A percentile compares a stretch with the other conserved stretches of the same genome.
Evolutionary conservation across 2,329 filamentous ascomycete genomes (phyloP).

Genomic region (Exophiala phaeomuriformis): DNA sequence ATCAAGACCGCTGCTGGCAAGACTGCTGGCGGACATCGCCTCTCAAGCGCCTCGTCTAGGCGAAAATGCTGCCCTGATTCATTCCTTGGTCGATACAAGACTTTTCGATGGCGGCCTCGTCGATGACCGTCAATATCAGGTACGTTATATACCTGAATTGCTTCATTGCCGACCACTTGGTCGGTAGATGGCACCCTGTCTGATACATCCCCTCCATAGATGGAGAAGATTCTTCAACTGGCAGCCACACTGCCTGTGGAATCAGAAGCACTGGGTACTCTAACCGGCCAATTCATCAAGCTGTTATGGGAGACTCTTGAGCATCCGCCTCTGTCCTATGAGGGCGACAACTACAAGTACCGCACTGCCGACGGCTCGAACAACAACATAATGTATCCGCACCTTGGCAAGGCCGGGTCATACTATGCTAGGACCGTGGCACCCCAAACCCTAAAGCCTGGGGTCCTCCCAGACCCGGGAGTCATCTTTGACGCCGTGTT

Average conservation of each 20-base stretch:
- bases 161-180: too few species aligned
- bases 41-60: slow-evolving; percentile 24
- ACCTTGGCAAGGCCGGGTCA: slow-evolving; percentile 54
- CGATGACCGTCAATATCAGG: slow-evolving; percentile 27
- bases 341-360: slow-evolving; percentile 32
- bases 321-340: slow-evolving; percentile 32
- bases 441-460: slow-evolving; percentile 47
- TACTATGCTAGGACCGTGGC: slow-evolving; percentile 58
- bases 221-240: slow-evolving; percentile 27
- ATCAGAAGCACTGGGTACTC: slow-evolving; percentile 26
- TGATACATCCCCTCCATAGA: slow-evolving; percentile 6
- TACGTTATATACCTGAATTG: background rate
- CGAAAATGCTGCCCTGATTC: slow-evolving; percentile 23
- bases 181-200: too few species aligned
- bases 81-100: slow-evolving; percentile 25
- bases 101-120: slow-evolving; percentile 26
- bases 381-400: slow-evolving; percentile 51
- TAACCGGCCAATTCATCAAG: slow-evolving; percentile 29
- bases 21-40: slow-evolving; percentile 22
- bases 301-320: slow-evolving; percentile 31
- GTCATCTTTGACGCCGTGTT: slow-evolving; percentile 60
- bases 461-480: slow-evolving; percentile 54
- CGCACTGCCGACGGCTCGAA: slow-evolving; percentile 31
- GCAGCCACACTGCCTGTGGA: slow-evolving; percentile 26
- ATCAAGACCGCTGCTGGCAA: slow-evolving; percentile 17